Evolutionary conservation across 2,329 filamentous ascomycete genomes (phyloP).

Genomic region (Calonectria fujianensis): DNA sequence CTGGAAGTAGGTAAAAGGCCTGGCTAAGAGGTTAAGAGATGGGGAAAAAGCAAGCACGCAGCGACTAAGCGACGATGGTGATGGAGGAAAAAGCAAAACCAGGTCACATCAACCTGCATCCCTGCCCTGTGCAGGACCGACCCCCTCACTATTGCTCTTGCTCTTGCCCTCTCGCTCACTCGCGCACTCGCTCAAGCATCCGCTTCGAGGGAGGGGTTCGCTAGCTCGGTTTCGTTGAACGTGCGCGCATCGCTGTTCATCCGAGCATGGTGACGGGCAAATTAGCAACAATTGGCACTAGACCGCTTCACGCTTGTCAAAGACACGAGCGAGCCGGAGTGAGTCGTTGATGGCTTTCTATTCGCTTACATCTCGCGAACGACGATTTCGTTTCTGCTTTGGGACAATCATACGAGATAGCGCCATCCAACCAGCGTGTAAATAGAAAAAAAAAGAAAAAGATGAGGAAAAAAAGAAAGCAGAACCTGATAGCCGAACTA

Average conservation of each 20-base stretch:
- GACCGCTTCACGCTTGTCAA: background rate
- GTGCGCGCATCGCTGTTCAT: conserved; percentile 24
- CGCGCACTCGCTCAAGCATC: background rate
- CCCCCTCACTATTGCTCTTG: background rate
- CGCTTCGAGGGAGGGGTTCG: background rate
- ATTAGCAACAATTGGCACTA: conserved; percentile 22
- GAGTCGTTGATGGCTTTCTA: conserved; percentile 15
- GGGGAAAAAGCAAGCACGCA: background rate
- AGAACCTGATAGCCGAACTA: background rate
- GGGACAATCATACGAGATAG: conserved; percentile 4
- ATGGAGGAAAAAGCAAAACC: conserved; percentile 30
- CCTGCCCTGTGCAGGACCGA: background rate
- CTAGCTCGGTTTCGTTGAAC: conserved; percentile 17
- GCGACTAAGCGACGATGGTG: background rate
- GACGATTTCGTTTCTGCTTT: conserved; percentile 13
- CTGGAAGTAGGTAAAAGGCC: conserved; percentile 12
- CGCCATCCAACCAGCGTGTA: background rate
- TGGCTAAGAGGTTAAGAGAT: background rate
- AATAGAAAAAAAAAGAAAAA: background rate
- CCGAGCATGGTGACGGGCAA: conserved; percentile 13
- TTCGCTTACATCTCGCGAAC: background rate
- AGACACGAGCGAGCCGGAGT: background rate
- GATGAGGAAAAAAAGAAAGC: background rate
- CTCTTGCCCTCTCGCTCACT: background rate
- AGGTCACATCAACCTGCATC: conserved; percentile 5